Percentiles rank a stretch among this genome's conserved stretches.
phyloP scores from a whole-genome alignment of 176 grass and related monocot species.

The Oryza brachyantha region DNA sequence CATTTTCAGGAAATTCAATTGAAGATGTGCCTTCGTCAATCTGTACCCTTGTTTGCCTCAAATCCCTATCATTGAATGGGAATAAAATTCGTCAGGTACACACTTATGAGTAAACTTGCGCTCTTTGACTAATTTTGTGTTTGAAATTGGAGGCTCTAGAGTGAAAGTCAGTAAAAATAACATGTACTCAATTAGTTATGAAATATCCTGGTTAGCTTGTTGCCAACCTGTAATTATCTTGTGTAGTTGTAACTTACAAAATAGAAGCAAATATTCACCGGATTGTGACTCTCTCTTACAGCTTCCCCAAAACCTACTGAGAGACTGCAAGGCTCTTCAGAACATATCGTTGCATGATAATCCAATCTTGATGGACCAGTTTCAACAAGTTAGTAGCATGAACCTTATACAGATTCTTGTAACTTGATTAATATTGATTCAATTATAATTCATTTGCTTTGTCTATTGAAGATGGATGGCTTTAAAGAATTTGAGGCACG shows the following conservation, averaged over 20 bases:
- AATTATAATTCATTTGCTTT: neutral
- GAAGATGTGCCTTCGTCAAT: slow-evolving; percentile 71
- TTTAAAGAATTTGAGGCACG: slow-evolving; percentile 78
- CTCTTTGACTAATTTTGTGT: neutral
- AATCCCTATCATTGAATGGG: slow-evolving; percentile 71
- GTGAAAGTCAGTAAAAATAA: neutral
- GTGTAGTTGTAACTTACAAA: neutral
- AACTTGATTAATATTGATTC: neutral
- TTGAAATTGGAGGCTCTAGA: neutral
- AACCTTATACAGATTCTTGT: neutral
- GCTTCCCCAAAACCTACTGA: slow-evolving; percentile 79
- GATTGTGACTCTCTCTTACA: slow-evolving; percentile 25
- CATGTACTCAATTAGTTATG: neutral
- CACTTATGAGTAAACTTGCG: neutral
- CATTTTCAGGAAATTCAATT: slow-evolving; percentile 70
- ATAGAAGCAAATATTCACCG: neutral
- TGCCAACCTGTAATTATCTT: neutral
- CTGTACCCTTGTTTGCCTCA: slow-evolving; percentile 74
- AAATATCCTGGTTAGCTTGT: slow-evolving; percentile 4
- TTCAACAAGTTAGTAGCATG: slow-evolving; percentile 65
- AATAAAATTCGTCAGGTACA: slow-evolving; percentile 80
- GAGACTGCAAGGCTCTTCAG: slow-evolving; percentile 82
- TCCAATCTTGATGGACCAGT: slow-evolving; percentile 77
- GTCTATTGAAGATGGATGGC: slow-evolving; percentile 76
- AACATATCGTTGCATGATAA: slow-evolving; percentile 82